phyloP scores from a whole-genome alignment of 495 filamentous ascomycete genomes.

The Stereocaulon alpinum region DNA sequence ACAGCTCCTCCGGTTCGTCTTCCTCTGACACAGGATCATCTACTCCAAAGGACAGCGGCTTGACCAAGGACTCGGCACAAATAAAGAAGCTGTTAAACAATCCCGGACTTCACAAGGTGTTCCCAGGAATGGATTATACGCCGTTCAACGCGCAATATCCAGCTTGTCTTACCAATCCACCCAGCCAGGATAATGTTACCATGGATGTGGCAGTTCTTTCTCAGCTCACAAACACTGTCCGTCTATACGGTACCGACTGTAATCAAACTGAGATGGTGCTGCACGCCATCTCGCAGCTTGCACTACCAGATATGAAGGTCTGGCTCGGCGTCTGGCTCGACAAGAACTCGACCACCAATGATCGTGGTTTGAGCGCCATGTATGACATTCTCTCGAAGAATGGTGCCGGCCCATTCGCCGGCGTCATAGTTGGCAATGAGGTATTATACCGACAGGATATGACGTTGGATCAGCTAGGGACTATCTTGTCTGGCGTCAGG shows the following conservation, averaged over 20 bases:
- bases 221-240: slow-evolving; percentile 79
- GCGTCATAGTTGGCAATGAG: slow-evolving; percentile 90
- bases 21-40: slow-evolving; percentile 21
- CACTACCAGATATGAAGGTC: slow-evolving; percentile 70
- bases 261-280: slow-evolving; percentile 96
- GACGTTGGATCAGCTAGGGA: slow-evolving; percentile 52
- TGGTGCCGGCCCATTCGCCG: slow-evolving; percentile 57
- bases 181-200: slow-evolving; percentile 89
- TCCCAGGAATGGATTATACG: slow-evolving; percentile 95
- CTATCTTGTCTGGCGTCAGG: slow-evolving; percentile 56
- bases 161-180: slow-evolving; percentile 64
- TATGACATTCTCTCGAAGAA: slow-evolving; percentile 67
- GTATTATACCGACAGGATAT: slow-evolving; percentile 74
- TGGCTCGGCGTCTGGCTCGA: slow-evolving; percentile 97
- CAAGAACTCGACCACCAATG: slow-evolving; percentile 71
- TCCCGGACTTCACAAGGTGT: slow-evolving; percentile 74
- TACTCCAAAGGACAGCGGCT: slow-evolving; percentile 48
- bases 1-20: slow-evolving; percentile 17
- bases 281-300: slow-evolving; percentile 64
- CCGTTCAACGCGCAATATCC: slow-evolving; percentile 87
- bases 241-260: slow-evolving; percentile 94
- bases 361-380: slow-evolving; percentile 69
- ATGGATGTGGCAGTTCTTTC: slow-evolving; percentile 84
- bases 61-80: slow-evolving; percentile 62
- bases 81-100: slow-evolving; percentile 79